phyloP scores from a whole-genome alignment of 768 basidiomycete species.

The Sarcomyxa edulis region DNA sequence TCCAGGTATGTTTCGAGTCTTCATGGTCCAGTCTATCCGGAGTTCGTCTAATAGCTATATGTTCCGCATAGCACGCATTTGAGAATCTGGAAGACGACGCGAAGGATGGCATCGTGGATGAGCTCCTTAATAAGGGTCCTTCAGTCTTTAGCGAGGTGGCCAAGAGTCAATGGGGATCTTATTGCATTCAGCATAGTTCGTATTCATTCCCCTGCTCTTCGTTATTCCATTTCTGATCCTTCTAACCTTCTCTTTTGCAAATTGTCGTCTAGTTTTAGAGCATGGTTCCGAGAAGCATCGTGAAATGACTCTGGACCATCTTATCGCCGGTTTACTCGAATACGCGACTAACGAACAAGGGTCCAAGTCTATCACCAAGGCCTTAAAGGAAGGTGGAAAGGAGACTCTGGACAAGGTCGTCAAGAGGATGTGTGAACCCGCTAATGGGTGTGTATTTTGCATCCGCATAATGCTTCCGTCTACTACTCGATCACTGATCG shows the following conservation, averaged over 20 bases:
- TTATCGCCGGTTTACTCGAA: constrained; percentile 70
- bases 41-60: constrained; percentile 3
- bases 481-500: neutral
- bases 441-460: constrained; percentile 74
- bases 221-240: neutral
- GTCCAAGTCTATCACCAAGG: constrained; percentile 83
- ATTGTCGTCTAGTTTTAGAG: constrained; percentile 56
- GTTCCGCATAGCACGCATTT: constrained; percentile 64
- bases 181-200: constrained; percentile 83
- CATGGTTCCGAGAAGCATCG: constrained; percentile 77
- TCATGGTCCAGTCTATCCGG: neutral
- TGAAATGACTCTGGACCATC: constrained; percentile 71
- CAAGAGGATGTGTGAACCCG: constrained; percentile 80
- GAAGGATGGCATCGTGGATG: constrained; percentile 81
- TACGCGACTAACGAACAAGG: constrained; percentile 83
- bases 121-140: constrained; percentile 70
- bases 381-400: constrained; percentile 78
- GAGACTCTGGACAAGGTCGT: constrained; percentile 72
- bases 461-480: constrained; percentile 7
- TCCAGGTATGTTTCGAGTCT: constrained; percentile 51
- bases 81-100: constrained; percentile 81
- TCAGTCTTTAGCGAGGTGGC: constrained; percentile 68
- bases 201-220: constrained; percentile 8
- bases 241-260: neutral
- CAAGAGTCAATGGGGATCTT: constrained; percentile 88